These are phyloP conservation scores for Immersiporthe knoxdaviesiana DNA, from an alignment of 2,329 filamentous ascomycete genomes.

Conservation along the genomic window DNA sequence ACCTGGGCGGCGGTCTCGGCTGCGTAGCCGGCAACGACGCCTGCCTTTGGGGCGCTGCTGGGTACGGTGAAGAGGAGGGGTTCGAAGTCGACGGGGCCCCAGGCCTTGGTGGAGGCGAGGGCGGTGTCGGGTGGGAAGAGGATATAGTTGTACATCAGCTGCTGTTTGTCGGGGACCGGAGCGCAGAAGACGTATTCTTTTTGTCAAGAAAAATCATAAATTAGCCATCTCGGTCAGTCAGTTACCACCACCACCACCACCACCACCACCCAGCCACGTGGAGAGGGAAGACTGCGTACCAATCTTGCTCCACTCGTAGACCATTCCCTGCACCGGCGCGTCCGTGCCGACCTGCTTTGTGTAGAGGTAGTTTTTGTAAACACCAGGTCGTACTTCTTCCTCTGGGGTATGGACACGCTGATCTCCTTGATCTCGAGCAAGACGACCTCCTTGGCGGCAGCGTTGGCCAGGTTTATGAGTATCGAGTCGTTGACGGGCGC, in stretches of 20 bases:
- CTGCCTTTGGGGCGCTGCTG: conserved; percentile 62
- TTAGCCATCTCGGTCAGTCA: background rate
- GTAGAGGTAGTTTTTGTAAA: conserved; percentile 64
- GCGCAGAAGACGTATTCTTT: conserved; percentile 66
- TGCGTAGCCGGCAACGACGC: conserved; percentile 56
- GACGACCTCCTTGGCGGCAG: conserved; percentile 53
- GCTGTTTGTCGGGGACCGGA: conserved; percentile 67
- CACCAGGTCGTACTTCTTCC: conserved; percentile 70
- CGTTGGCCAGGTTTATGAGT: conserved; percentile 32
- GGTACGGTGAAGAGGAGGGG: conserved; percentile 68
- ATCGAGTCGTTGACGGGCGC: conserved; percentile 27
- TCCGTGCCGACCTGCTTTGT: conserved; percentile 57
- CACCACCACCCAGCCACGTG: no score
- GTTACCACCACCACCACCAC: background rate
- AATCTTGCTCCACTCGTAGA: conserved; percentile 65
- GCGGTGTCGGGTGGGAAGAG: conserved; percentile 60
- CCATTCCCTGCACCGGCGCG: conserved; percentile 55
- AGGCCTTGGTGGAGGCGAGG: conserved; percentile 42
- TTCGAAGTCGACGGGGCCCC: conserved; percentile 44
- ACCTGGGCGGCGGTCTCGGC: conserved; percentile 54
- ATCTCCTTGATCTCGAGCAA: conserved; percentile 67
- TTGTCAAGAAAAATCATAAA: background rate
- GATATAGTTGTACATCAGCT: conserved; percentile 68
- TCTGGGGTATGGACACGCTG: conserved; percentile 67
- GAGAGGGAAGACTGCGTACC: conserved; percentile 46